phyloP scores from a whole-genome alignment of 257 asterid species.

The Solanum chiquidenum region DNA sequence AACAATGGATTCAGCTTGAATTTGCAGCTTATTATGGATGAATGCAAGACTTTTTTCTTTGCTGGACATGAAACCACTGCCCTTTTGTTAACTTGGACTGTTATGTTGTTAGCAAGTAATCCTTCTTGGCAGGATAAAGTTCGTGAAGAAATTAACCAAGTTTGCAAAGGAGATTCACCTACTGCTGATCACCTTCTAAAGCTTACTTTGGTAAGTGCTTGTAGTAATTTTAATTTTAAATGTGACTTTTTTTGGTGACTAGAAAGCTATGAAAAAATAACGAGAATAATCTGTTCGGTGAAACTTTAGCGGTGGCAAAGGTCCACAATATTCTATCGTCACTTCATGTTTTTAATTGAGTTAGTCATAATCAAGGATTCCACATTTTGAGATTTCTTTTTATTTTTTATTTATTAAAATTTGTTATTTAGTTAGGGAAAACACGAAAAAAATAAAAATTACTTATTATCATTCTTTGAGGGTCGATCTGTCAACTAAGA shows the following conservation, averaged over 20 bases:
- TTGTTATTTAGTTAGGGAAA: neutral
- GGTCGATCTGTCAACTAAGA: neutral
- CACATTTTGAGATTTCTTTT: neutral
- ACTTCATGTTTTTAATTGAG: neutral
- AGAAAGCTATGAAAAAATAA: no score
- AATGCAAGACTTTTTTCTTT: constrained; percentile 88
- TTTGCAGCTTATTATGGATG: constrained; percentile 83
- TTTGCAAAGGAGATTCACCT: constrained; percentile 43
- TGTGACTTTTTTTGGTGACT: neutral
- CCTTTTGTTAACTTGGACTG: constrained; percentile 79
- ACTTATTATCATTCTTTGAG: neutral
- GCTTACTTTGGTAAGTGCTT: constrained; percentile 39
- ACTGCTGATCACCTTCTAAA: constrained; percentile 62
- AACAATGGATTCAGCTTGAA: constrained; percentile 44
- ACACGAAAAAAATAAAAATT: neutral
- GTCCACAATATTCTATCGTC: neutral
- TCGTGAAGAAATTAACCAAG: constrained; percentile 45
- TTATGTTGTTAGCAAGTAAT: constrained; percentile 73
- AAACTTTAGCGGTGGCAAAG: neutral
- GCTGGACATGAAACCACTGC: constrained; percentile 98
- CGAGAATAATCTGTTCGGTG: no score
- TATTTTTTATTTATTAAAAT: neutral
- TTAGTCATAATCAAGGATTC: neutral
- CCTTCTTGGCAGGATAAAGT: constrained; percentile 72
- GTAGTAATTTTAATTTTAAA: neutral